Evolutionary conservation across 1,139 yeast species (phyloP).

Genomic region (Candida buenavistaensis): DNA sequence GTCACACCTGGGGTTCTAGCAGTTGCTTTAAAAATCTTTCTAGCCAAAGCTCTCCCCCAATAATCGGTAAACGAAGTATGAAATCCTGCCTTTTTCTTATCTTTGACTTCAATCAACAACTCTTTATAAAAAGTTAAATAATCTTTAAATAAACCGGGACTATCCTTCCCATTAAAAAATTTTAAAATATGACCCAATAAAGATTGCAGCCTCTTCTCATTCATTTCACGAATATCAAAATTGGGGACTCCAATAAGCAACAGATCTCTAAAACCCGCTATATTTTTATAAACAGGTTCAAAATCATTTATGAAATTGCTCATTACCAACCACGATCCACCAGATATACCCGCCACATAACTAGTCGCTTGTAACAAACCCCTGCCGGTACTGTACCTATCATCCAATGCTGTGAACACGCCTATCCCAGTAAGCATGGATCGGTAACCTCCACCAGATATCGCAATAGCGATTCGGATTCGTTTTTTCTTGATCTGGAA

Average conservation of each 20-base stretch:
- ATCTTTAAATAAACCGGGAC: conserved; percentile 20
- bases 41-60: conserved; percentile 64
- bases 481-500: conserved; percentile 21
- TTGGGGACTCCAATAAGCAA: conserved; percentile 57
- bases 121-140: conserved; percentile 47
- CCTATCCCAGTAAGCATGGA: conserved; percentile 72
- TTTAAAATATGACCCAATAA: background rate
- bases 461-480: conserved; percentile 51
- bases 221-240: conserved; percentile 23
- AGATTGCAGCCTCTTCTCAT: conserved; percentile 1
- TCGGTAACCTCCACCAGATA: conserved; percentile 77
- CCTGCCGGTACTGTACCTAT: conserved; percentile 41
- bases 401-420: conserved; percentile 53
- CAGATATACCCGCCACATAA: conserved; percentile 67
- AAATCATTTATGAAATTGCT: conserved; percentile 49
- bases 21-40: conserved; percentile 40
- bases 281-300: conserved; percentile 34
- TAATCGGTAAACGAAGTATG: conserved; percentile 63
- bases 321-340: conserved; percentile 68
- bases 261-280: conserved; percentile 50
- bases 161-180: background rate
- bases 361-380: conserved; percentile 55
- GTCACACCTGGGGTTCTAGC: conserved; percentile 38
- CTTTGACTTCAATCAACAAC: conserved; percentile 52
- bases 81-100: conserved; percentile 54